Evolutionary conservation across 1,284 basidiomycete species (phyloP).

Genomic region (Ustilago xerochloae): DNA sequence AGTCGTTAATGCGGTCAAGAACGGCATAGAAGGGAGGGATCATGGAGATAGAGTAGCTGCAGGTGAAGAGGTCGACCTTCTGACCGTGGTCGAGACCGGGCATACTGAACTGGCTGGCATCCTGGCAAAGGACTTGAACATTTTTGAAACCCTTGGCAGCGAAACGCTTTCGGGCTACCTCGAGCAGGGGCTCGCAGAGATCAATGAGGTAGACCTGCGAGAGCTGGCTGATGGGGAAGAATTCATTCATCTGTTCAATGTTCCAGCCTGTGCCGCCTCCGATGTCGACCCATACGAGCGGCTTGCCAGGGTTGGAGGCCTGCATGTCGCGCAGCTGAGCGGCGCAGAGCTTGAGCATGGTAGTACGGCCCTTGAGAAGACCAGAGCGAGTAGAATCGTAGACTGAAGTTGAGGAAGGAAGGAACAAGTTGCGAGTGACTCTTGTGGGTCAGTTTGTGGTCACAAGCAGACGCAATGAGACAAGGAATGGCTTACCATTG

Average conservation of each 20-base stretch:
- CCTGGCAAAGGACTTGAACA: conserved; percentile 79
- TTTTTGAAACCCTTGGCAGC: conserved; percentile 79
- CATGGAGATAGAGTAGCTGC: conserved; percentile 68
- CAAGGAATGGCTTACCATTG: conserved; percentile 41
- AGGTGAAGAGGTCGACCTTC: conserved; percentile 67
- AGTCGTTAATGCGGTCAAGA: conserved; percentile 78
- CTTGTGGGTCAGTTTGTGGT: not conserved
- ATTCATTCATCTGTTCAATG: conserved; percentile 82
- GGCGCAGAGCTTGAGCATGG: conserved; percentile 73
- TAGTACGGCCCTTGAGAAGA: conserved; percentile 64
- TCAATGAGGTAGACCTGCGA: conserved; percentile 78
- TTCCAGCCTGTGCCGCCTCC: conserved; percentile 86
- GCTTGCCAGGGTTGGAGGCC: conserved; percentile 70
- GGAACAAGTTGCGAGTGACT: not conserved
- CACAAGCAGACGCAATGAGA: not conserved
- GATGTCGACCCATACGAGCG: conserved; percentile 82
- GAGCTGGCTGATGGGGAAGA: conserved; percentile 71
- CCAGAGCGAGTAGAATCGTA: conserved; percentile 66
- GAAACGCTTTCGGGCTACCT: conserved; percentile 79
- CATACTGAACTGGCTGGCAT: conserved; percentile 78
- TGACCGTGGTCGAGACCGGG: conserved; percentile 69
- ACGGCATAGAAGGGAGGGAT: conserved; percentile 79
- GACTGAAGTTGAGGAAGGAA: conserved; percentile 31
- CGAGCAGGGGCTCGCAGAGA: conserved; percentile 79
- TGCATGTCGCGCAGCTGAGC: conserved; percentile 74